phyloP scores from a whole-genome alignment of 768 basidiomycete genomes.

The Botryobasidium botryosum region DNA sequence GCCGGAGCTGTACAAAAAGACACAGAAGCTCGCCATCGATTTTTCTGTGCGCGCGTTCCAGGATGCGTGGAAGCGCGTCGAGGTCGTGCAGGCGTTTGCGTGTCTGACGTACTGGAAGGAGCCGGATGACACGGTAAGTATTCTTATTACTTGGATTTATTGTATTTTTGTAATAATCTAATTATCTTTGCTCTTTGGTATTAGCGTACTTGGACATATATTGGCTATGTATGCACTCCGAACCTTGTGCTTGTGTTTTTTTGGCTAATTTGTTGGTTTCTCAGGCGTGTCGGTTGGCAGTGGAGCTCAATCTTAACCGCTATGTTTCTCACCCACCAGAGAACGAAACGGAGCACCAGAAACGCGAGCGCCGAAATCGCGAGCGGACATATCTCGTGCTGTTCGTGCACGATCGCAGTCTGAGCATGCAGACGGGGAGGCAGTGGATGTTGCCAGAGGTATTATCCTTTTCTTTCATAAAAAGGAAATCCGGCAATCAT shows the following conservation, averaged over 20 bases:
- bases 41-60: conserved; percentile 63
- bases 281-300: conserved; percentile 75
- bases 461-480: background rate
- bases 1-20: conserved; percentile 44
- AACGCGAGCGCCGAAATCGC: conserved; percentile 61
- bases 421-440: conserved; percentile 72
- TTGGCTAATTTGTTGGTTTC: conserved; percentile 3
- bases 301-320: conserved; percentile 66
- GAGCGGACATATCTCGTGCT: conserved; percentile 77
- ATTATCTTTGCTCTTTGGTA: background rate
- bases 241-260: background rate
- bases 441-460: conserved; percentile 80
- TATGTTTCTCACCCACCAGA: conserved; percentile 37
- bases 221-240: conserved; percentile 48
- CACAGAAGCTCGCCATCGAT: conserved; percentile 55
- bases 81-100: conserved; percentile 77
- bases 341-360: conserved; percentile 47
- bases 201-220: conserved; percentile 73
- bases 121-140: conserved; percentile 59
- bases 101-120: conserved; percentile 85
- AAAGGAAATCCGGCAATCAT: too few relatives aligned
- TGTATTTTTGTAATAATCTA: background rate
- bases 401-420: conserved; percentile 71
- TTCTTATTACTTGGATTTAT: background rate
- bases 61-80: conserved; percentile 63